These are phyloP conservation scores for Kodamaea plutei DNA, from an alignment of 1,139 yeast genomes.

Conservation along the genomic window DNA sequence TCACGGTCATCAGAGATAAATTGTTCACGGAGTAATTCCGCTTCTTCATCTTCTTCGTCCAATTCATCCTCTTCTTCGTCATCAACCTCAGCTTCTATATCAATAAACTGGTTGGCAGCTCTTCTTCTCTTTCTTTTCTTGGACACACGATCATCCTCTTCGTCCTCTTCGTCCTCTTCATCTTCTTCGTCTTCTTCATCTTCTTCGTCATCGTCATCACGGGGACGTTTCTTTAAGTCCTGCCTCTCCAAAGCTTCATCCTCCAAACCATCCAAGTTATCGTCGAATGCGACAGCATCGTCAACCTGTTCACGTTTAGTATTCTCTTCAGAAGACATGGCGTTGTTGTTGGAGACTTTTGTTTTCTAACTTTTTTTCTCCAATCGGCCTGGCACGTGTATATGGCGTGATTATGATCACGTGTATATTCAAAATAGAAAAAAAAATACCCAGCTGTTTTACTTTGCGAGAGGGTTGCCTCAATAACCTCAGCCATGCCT, in stretches of 20 bases:
- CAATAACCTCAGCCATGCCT: no score
- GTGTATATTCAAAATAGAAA: no score
- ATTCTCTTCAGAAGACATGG: conserved; percentile 2
- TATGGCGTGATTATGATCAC: no score
- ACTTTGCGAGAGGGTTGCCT: no score
- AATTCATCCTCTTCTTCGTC: conserved; percentile 96
- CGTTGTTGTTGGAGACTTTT: conserved; percentile 1
- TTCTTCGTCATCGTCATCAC: conserved; percentile 40
- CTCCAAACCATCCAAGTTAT: conserved; percentile 9
- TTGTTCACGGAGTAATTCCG: conserved; percentile 80
- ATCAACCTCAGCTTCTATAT: conserved; percentile 98
- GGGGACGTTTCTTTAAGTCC: conserved; percentile 10
- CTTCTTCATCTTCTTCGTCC: conserved; percentile 84
- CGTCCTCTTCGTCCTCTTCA: conserved; percentile 62
- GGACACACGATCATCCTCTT: conserved; percentile 49
- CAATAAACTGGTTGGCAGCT: conserved; percentile 85
- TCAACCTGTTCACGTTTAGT: conserved; percentile 6
- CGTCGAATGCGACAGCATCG: conserved; percentile 5
- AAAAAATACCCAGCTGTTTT: no score
- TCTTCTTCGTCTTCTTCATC: conserved; percentile 42
- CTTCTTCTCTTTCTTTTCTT: conserved; percentile 63
- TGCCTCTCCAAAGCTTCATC: conserved; percentile 10
- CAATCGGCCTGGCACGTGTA: neutral
- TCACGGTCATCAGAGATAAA: conserved; percentile 68
- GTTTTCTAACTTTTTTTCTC: conserved; percentile 1